Percentiles rank a stretch among this genome's conserved stretches.
Evolutionary conservation across 75 land plant genomes (phyloP).

Genomic region (Adiantum capillusveneris): DNA sequence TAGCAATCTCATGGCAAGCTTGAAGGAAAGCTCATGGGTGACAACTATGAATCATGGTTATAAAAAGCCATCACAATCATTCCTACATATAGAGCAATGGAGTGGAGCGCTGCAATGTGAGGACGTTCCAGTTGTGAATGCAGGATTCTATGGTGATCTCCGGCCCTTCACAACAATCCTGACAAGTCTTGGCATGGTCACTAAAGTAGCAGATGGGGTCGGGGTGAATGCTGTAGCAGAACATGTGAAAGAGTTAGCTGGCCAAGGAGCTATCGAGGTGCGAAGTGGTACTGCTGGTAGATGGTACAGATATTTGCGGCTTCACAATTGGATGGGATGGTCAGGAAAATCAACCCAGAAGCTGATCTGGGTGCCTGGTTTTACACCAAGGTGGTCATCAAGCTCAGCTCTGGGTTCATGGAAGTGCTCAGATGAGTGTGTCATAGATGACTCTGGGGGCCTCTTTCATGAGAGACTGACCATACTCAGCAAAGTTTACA

Average conservation of each 20-base stretch:
- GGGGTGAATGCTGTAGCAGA: neutral
- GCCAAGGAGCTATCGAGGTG: neutral
- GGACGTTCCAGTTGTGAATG: slow-evolving; percentile 8
- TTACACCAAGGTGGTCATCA: neutral
- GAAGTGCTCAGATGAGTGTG: slow-evolving; percentile 2
- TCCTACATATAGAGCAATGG: neutral
- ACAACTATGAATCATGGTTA: neutral
- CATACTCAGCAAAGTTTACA: neutral
- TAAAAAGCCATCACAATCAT: neutral
- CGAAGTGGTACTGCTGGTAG: neutral
- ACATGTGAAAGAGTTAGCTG: neutral
- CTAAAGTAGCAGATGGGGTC: neutral
- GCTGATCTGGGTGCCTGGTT: neutral
- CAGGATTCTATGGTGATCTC: slow-evolving; percentile 4
- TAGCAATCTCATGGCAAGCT: neutral
- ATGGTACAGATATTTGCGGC: slow-evolving; percentile 6
- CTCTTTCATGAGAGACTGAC: neutral
- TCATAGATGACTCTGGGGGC: neutral
- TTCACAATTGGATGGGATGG: neutral
- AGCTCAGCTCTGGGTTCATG: neutral
- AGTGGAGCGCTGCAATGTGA: neutral
- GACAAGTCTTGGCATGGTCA: slow-evolving; percentile 1
- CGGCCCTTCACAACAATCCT: neutral
- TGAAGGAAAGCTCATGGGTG: neutral
- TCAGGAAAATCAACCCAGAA: too few relatives aligned